Evolutionary conservation across 2,329 filamentous ascomycete genomes (phyloP).

Genomic region (Fusarium verticillioides): DNA sequence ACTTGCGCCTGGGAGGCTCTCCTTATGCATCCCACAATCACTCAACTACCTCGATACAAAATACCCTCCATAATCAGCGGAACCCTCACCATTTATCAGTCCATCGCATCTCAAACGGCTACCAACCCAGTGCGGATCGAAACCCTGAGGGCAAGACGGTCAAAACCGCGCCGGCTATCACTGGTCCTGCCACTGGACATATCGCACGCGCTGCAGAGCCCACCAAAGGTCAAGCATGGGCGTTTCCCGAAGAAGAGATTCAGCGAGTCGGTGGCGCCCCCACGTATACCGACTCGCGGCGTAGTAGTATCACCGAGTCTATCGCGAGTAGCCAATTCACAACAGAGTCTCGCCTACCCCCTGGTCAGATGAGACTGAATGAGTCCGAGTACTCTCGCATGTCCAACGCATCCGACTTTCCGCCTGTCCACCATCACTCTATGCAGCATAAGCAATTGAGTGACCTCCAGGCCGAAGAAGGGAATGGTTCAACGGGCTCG

Average conservation of each 20-base stretch:
- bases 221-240: slow-evolving; percentile 86
- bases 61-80: slow-evolving; percentile 73
- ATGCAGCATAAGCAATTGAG: slow-evolving; percentile 79
- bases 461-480: slow-evolving; percentile 71
- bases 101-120: slow-evolving; percentile 72
- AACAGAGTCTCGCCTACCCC: slow-evolving; percentile 76
- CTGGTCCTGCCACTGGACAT: slow-evolving; percentile 72
- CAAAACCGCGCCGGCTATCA: slow-evolving; percentile 80
- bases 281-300: slow-evolving; percentile 71
- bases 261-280: slow-evolving; percentile 60
- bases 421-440: slow-evolving; percentile 75
- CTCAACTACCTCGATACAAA: slow-evolving; percentile 79
- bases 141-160: slow-evolving; percentile 67
- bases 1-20: slow-evolving; percentile 73
- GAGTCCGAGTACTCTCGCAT: slow-evolving; percentile 66
- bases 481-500: slow-evolving; percentile 60
- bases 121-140: slow-evolving; percentile 69
- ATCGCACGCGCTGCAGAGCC: slow-evolving; percentile 80
- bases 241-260: slow-evolving; percentile 80
- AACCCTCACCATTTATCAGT: slow-evolving; percentile 67
- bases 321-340: slow-evolving; percentile 84
- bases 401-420: slow-evolving; percentile 66
- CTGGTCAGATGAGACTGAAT: slow-evolving; percentile 77
- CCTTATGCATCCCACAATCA: slow-evolving; percentile 82
- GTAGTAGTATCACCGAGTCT: slow-evolving; percentile 81